Conservation (phyloP, 441 rosid genomes). For the Isatis lusitanica region DNA sequence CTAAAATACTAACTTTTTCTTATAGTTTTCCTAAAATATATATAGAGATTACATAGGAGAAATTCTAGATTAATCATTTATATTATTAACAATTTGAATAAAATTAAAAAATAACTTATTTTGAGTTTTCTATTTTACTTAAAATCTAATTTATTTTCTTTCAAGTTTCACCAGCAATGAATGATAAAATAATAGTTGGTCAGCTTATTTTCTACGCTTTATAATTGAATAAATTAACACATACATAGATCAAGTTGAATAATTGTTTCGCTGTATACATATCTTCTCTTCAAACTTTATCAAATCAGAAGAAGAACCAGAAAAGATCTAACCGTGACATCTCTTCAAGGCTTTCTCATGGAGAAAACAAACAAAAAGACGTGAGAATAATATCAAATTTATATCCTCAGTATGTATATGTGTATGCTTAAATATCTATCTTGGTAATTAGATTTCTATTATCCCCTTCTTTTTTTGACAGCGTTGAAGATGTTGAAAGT, state of each 20-base stretch:
- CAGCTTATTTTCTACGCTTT: constrained; percentile 13
- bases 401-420: neutral
- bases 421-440: neutral
- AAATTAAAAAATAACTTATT: no score
- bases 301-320: constrained; percentile 12
- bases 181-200: constrained; percentile 1
- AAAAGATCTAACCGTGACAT: neutral
- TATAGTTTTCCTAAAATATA: no score
- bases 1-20: no score
- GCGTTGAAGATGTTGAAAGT: constrained; percentile 38
- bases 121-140: no score
- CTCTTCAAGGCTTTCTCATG: constrained; percentile 26
- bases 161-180: no score
- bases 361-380: constrained; percentile 30
- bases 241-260: constrained; percentile 2
- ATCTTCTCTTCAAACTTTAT: neutral
- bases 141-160: no score
- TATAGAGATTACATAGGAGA: no score
- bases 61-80: no score
- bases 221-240: neutral
- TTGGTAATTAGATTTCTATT: neutral
- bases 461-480: neutral
- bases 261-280: neutral
- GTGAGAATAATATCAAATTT: constrained; percentile 8
- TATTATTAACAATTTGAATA: no score